phyloP scores from a whole-genome alignment of 305 asterid species.

The Plantago coronopus region DNA sequence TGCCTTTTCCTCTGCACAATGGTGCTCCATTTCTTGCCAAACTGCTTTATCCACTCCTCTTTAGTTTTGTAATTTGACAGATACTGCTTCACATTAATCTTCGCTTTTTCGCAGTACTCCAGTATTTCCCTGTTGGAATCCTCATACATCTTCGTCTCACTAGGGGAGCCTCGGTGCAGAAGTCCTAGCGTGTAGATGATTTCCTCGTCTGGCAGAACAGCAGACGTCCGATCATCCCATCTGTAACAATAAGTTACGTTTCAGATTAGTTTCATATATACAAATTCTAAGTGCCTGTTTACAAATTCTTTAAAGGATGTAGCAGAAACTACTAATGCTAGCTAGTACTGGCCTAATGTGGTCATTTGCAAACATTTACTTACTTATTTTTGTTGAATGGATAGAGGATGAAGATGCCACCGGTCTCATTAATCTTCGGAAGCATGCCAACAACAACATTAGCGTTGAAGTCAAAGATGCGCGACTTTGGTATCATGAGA shows the following conservation, averaged over 20 bases:
- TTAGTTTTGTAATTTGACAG: slow-evolving; percentile 38
- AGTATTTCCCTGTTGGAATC: slow-evolving; percentile 39
- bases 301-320: no score
- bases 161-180: slow-evolving; percentile 26
- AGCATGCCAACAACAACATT: slow-evolving; percentile 38
- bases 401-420: slow-evolving; percentile 39
- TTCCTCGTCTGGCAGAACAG: slow-evolving; percentile 54
- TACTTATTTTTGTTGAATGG: slow-evolving; percentile 39
- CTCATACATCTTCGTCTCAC: slow-evolving; percentile 32
- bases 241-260: slow-evolving; percentile 27
- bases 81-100: slow-evolving; percentile 52
- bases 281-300: no score
- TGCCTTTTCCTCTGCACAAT: slow-evolving; percentile 38
- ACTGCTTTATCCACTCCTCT: slow-evolving; percentile 55
- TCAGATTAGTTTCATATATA: no score
- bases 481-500: slow-evolving; percentile 42
- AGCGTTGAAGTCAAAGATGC: slow-evolving; percentile 34
- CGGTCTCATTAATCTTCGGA: slow-evolving; percentile 27
- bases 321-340: no score
- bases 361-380: neutral
- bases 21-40: slow-evolving; percentile 54
- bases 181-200: slow-evolving; percentile 48
- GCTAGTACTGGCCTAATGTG: no score
- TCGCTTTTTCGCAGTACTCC: slow-evolving; percentile 31
- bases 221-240: slow-evolving; percentile 67